Conservation (phyloP, 2,329 filamentous ascomycete genomes). For the Penicillium sp. region DNA sequence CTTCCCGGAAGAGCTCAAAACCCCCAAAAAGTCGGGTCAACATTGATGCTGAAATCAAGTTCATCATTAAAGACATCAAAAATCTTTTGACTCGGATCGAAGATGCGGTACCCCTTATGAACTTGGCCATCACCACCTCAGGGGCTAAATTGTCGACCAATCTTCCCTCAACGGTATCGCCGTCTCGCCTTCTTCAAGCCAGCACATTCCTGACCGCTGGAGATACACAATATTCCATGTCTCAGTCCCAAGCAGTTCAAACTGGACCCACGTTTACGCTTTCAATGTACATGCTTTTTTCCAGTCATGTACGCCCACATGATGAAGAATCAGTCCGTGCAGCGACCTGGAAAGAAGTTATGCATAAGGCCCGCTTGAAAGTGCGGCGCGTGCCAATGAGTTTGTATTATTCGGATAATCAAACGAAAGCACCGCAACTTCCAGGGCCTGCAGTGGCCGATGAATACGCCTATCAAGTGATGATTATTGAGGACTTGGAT, state of each 20-base stretch:
- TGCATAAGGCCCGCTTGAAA: constrained; percentile 87
- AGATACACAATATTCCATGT: constrained; percentile 75
- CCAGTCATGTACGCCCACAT: constrained; percentile 67
- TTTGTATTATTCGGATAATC: constrained; percentile 33
- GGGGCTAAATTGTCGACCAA: constrained; percentile 82
- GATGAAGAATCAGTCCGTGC: constrained; percentile 60
- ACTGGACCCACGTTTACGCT: constrained; percentile 84
- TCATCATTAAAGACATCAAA: constrained; percentile 74
- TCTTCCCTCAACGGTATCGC: constrained; percentile 79
- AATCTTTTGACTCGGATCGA: constrained; percentile 76
- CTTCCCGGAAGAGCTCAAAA: constrained; percentile 32
- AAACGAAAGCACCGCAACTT: constrained; percentile 25
- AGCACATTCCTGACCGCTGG: constrained; percentile 87
- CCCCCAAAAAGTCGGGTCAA: constrained; percentile 51
- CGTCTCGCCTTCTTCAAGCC: constrained; percentile 85
- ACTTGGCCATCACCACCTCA: constrained; percentile 89
- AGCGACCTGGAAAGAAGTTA: constrained; percentile 91
- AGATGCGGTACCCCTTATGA: constrained; percentile 86
- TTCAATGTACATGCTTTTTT: constrained; percentile 93
- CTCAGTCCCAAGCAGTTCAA: constrained; percentile 66
- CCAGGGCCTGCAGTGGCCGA: constrained; percentile 48
- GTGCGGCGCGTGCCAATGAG: constrained; percentile 69
- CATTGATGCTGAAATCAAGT: constrained; percentile 64
- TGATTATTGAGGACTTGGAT: constrained; percentile 79
- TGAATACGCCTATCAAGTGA: constrained; percentile 77